Base-by-base conservation (phyloP, 192 early-diverging fungal genomes). In the Umbelopsis vinacea region DNA sequence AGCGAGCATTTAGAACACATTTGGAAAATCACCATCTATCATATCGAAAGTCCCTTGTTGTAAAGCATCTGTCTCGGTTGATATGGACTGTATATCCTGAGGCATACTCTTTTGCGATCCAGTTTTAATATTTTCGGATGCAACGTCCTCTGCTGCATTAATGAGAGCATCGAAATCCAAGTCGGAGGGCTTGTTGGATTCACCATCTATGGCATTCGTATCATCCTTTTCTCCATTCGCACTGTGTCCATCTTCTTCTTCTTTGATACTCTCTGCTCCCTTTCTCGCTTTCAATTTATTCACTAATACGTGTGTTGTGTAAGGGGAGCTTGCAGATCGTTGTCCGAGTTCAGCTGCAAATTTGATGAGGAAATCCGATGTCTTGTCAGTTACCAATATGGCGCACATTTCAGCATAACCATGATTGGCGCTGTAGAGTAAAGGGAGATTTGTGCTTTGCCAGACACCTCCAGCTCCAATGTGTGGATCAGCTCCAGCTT, bases 351-450 rank as follows among this genome's bases (percentile, higher is more conserved):
- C 70, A 2, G 48, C 67, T 6, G 79, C 75, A 4, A 45, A 48
- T 48, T 81, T 45, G 24, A 81, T 60, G 24, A 81, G 50, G 17
- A 47, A 74, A 7, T 54, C 60, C 0, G 79, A 70, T 47, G 79
- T 81, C n/a, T 68, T 63, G 24, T 52, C 33, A 5, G 75, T 70
- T 1, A 81, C 43, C 22, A 81, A 67, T 24, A 77, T 26, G 5
- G n/a, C 29, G 48, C 79, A 77, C 21, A 81, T 71, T 47, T 81
- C 76, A 23, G 55, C 74, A 55, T 71, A 81, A 0, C 79, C 79
- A 69, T 81, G 79, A 40, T 74, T 74, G 2, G 79, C 79, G 6
- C 75, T 76, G 48, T 81, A 81, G 5, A 81, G 52, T 48, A 81
- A 66, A 1, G 79, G 79, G 10, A 71, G 5, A 53, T 76, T 81